Percentiles rank a stretch among this genome's conserved stretches.
Evolutionary conservation across 768 basidiomycete species (phyloP).

Genomic region (Hydnum rufescens): DNA sequence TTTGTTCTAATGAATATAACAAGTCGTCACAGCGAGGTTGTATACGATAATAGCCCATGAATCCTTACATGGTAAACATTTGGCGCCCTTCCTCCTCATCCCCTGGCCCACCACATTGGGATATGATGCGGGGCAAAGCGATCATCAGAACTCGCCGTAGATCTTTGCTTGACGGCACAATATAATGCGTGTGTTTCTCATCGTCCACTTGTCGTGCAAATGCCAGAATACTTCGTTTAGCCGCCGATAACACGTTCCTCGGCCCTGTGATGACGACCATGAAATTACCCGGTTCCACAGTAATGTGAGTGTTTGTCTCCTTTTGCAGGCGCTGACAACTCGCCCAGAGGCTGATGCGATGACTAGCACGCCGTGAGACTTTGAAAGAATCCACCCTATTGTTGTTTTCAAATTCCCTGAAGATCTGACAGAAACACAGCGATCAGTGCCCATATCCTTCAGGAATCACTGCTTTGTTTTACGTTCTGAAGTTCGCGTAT

Average conservation of each 20-base stretch:
- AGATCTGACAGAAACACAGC: neutral
- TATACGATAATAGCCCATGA: neutral
- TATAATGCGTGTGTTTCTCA: neutral
- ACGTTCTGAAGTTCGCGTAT: neutral
- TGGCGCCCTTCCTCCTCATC: neutral
- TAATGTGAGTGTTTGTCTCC: neutral
- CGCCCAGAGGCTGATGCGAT: neutral
- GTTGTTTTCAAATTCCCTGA: neutral
- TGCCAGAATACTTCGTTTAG: neutral
- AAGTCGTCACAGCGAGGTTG: neutral
- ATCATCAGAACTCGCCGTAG: neutral
- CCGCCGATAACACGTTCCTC: neutral
- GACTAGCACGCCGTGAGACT: neutral
- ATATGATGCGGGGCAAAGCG: neutral
- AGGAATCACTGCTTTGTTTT: neutral
- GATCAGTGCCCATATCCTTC: too few species aligned
- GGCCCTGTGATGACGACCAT: neutral
- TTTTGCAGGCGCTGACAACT: neutral
- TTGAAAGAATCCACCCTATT: neutral
- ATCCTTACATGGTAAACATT: neutral
- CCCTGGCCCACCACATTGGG: neutral
- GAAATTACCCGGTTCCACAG: neutral
- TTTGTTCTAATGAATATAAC: neutral
- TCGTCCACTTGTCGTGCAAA: neutral
- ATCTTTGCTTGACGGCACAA: neutral